phyloP scores from a whole-genome alignment of 257 asterid species.

The Salvia rosmarinus region DNA sequence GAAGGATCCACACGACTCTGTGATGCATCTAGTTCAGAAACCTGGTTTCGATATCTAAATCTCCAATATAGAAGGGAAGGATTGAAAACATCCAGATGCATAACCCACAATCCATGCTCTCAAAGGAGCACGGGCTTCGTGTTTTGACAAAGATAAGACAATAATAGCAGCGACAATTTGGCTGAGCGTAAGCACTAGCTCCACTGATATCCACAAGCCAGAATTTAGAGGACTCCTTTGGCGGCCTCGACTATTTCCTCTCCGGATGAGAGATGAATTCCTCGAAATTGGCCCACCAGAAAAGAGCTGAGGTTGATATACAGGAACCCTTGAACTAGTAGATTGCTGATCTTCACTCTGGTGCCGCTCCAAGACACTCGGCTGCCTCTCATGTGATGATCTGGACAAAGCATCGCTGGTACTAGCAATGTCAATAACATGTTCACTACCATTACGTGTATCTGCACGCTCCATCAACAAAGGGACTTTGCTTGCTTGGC shows the following conservation, averaged over 20 bases:
- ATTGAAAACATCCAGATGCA: slow-evolving; percentile 83
- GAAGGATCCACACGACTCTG: slow-evolving; percentile 54
- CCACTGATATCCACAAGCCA: slow-evolving; percentile 83
- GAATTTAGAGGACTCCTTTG: slow-evolving; percentile 90
- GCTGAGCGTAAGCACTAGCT: slow-evolving; percentile 75
- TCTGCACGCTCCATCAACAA: slow-evolving; percentile 68
- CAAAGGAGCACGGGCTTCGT: slow-evolving; percentile 77
- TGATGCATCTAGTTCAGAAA: slow-evolving; percentile 65
- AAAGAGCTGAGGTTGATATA: slow-evolving; percentile 56
- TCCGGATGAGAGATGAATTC: slow-evolving; percentile 59
- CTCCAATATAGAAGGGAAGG: slow-evolving; percentile 96
- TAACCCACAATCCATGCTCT: slow-evolving; percentile 83
- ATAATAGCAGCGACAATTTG: slow-evolving; percentile 81
- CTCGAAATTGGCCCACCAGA: slow-evolving; percentile 62
- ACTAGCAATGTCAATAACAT: slow-evolving; percentile 65
- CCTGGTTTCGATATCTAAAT: slow-evolving; percentile 67
- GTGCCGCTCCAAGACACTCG: slow-evolving; percentile 53
- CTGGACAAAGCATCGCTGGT: slow-evolving; percentile 56
- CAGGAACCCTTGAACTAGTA: slow-evolving; percentile 60
- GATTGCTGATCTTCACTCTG: slow-evolving; percentile 69
- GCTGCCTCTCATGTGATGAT: slow-evolving; percentile 53
- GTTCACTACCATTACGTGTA: slow-evolving; percentile 45
- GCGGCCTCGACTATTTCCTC: slow-evolving; percentile 72
- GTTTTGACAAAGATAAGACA: slow-evolving; percentile 70
- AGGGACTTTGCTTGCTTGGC: slow-evolving; percentile 56